Percentiles rank a stretch among this genome's conserved stretches.
These are phyloP conservation scores for Monilinia vaccinii-corymbosi DNA, from an alignment of 2,329 filamentous ascomycete species.

Conservation along the genomic window DNA sequence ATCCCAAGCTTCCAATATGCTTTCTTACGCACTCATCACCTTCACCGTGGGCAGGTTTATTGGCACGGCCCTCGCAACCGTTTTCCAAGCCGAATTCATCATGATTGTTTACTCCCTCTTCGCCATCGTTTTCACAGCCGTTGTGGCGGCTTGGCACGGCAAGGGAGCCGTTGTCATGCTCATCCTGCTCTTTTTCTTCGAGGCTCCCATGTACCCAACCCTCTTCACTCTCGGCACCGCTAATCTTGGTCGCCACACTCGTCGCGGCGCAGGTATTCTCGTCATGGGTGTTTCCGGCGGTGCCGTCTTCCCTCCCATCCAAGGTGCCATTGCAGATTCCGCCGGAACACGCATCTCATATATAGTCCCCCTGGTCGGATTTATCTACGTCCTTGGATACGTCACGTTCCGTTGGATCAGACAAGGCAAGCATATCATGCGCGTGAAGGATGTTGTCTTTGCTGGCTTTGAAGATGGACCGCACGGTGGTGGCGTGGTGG, in stretches of 20 bases:
- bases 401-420: slow-evolving; percentile 29
- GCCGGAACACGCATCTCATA: slow-evolving; percentile 35
- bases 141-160: slow-evolving; percentile 23
- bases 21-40: slow-evolving; percentile 64
- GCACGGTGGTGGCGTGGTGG: slow-evolving; percentile 19
- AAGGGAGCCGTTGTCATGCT: slow-evolving; percentile 50
- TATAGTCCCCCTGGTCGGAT: slow-evolving; percentile 36
- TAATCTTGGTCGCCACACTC: slow-evolving; percentile 66
- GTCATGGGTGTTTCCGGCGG: slow-evolving; percentile 64
- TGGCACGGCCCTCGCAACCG: slow-evolving; percentile 39
- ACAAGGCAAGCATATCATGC: slow-evolving; percentile 28
- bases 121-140: slow-evolving; percentile 35
- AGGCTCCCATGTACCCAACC: slow-evolving; percentile 72
- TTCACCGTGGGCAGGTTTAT: slow-evolving; percentile 66
- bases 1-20: slow-evolving; percentile 52
- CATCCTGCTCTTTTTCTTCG: slow-evolving; percentile 67
- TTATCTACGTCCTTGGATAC: slow-evolving; percentile 32
- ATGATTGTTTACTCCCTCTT: slow-evolving; percentile 59
- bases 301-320: slow-evolving; percentile 63
- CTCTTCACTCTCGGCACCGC: slow-evolving; percentile 71
- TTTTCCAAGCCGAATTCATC: slow-evolving; percentile 37
- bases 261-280: slow-evolving; percentile 65
- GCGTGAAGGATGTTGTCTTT: slow-evolving; percentile 26
- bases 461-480: slow-evolving; percentile 19
- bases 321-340: slow-evolving; percentile 55